phyloP scores from a whole-genome alignment of 306 rosid genomes.

The Castanea mollissima region DNA sequence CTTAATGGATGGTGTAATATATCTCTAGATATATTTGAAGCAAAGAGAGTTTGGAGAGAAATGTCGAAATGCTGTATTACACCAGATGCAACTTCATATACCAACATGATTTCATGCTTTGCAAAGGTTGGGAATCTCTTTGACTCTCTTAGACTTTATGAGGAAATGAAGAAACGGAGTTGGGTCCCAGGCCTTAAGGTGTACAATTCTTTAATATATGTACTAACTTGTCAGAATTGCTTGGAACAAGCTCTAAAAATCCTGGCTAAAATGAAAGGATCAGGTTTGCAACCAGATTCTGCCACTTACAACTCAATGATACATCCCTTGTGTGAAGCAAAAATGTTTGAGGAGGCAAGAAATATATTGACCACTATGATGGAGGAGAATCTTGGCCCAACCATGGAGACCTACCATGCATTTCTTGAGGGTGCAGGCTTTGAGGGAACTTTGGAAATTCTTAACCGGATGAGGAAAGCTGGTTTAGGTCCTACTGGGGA shows the following conservation, averaged over 20 bases:
- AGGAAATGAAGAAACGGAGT: slow-evolving; percentile 77
- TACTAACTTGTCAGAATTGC: slow-evolving; percentile 64
- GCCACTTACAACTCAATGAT: slow-evolving; percentile 74
- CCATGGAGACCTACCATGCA: slow-evolving; percentile 74
- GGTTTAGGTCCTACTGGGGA: slow-evolving; percentile 58
- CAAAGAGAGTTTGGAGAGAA: slow-evolving; percentile 93
- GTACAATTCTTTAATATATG: slow-evolving; percentile 70
- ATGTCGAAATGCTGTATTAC: slow-evolving; percentile 63
- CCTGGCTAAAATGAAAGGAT: slow-evolving; percentile 58
- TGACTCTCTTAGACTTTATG: slow-evolving; percentile 85
- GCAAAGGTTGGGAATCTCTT: slow-evolving; percentile 81
- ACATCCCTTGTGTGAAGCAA: slow-evolving; percentile 64
- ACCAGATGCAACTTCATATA: slow-evolving; percentile 75
- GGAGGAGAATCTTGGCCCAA: slow-evolving; percentile 62
- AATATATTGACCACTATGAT: slow-evolving; percentile 52
- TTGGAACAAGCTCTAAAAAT: slow-evolving; percentile 75
- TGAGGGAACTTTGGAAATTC: slow-evolving; percentile 60
- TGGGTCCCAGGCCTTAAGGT: slow-evolving; percentile 57
- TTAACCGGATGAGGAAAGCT: slow-evolving; percentile 57
- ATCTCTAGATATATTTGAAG: slow-evolving; percentile 55
- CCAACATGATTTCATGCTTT: slow-evolving; percentile 81
- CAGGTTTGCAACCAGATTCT: slow-evolving; percentile 71
- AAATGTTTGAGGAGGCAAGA: slow-evolving; percentile 64
- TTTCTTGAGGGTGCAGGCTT: slow-evolving; percentile 64
- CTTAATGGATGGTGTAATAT: slow-evolving; percentile 87